Evolutionary conservation across 176 grass and related monocot genomes (phyloP), one percentile per base, ranked within the genome.

Genomic region (Elymus sibiricus): DNA sequence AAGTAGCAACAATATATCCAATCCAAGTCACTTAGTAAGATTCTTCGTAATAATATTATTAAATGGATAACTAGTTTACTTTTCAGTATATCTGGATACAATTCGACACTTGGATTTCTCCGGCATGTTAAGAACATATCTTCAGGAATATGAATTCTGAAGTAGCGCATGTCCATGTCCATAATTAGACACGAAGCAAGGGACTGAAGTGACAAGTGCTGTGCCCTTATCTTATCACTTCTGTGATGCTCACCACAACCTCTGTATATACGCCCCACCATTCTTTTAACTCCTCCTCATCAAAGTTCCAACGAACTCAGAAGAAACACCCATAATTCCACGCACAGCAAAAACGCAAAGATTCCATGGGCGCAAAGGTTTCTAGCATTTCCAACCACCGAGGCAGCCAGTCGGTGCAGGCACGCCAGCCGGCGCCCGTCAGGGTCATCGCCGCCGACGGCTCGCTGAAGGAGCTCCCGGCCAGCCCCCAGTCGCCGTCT

Each of bases 391-490:
- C 64, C 87, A 78, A 28, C 61, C n/a, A 63, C 46, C 28, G 11
- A 35, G 70, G 22, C 59, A 12, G 8, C 75, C 28, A 51, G 8
- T 86, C 34, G 6, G 16, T 25, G 58, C 65, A 88, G 38, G 58
- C 21, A 22, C 10, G 15, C 43, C 83, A 21, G 47, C 51, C 76
- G 21, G 6, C 84, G 46, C 79, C 44, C 15, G 77, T 80, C 31
- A 86, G 79, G 61, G 47, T 95, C 59, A 69, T 95, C 77, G 26
- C 84, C 21, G 42, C 35, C 17, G 86, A 93, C 46, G 88, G 93
- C 22, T 95, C 93, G 21, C 84, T 95, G 1, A 85, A 75, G 65
- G 90, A 93, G 79, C 81, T 90, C 39, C 46, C 83, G 1, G 35
- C 32, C 5, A 42, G 16, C 0, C 1, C 55, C 2, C 12, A 51